Base-by-base conservation (phyloP, 805 yeast species). In the Schizosaccharomyces cryophilus region DNA sequence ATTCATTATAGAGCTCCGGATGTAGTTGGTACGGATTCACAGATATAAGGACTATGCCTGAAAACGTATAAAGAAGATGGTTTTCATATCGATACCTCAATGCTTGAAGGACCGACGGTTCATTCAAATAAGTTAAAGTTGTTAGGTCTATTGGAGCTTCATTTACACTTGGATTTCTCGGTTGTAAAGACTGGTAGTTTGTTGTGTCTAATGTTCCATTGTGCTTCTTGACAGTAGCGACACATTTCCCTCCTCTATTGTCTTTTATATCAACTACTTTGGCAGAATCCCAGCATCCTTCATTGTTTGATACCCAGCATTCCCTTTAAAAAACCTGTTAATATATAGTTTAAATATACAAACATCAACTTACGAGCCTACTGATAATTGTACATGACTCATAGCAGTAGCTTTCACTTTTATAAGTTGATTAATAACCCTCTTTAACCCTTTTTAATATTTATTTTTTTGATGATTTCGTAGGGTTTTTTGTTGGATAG, bases 31-130 rank as follows among this genome's bases (percentile, higher is more conserved):
- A 90, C 11, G 98, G 98, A 71, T 90, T 90, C 1, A 95, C 84
- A 26, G 98, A 97, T 68, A 90, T 90, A 69, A 90, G 79, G 59
- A 90, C 98, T 61, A 90, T 93, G 71, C 98, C 98, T 0, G 95
- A 86, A 70, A 89, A 90, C 1, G 98, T 93, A 72, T 90, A 90
- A 63, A 90, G 89, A 69, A 84, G 86, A 67, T 90, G 78, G 69
- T 87, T 95, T 45, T 88, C 77, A 69, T 93, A 90, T 65, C 98
- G 80, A 64, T 85, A 80, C 67, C 82, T 84, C 70, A 93, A 90
- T 21, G 97, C 96, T 68, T 89, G 94, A 65, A 90, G 77, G 59
- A 90, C 96, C 0, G 96, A 94, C 0, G 98, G 97, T 71, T 90
- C 98, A 71, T 90, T 90, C 67, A 93, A 75, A 69, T 90, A 89